Evolutionary conservation across 2,329 filamentous ascomycete species (phyloP).

Genomic region (Botrytis tulipae): DNA sequence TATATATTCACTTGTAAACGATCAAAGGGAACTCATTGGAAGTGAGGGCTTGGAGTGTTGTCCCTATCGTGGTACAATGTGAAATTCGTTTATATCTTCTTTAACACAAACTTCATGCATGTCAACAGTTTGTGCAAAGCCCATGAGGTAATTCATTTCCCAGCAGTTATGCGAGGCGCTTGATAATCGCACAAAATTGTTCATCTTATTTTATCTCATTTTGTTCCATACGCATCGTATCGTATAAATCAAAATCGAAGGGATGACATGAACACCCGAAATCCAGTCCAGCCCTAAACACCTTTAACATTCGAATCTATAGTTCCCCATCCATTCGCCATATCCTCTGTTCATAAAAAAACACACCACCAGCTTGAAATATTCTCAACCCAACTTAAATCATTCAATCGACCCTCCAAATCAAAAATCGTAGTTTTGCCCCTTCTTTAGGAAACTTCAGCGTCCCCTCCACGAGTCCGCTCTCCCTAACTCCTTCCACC

Average conservation of each 20-base stretch:
- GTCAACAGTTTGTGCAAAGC: neutral
- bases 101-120: accelerated
- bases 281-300: neutral
- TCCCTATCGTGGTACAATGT: neutral
- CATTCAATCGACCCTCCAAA: constrained; percentile 33
- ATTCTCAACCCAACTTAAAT: neutral
- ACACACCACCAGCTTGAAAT: neutral
- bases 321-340: neutral
- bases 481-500: constrained; percentile 24
- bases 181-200: neutral
- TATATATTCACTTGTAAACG: neutral
- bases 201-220: neutral
- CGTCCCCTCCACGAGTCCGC: constrained; percentile 29
- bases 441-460: constrained; percentile 23
- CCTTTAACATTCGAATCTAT: neutral
- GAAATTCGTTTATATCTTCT: neutral
- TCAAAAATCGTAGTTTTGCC: constrained; percentile 31
- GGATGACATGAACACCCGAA: neutral
- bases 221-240: neutral
- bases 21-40: neutral
- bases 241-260: neutral
- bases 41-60: neutral
- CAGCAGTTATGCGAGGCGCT: neutral
- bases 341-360: neutral
- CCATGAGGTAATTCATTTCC: neutral